Percentiles rank a stretch among this genome's conserved stretches.
Conservation (phyloP, 805 yeast species). For the Ogataea henricii region DNA sequence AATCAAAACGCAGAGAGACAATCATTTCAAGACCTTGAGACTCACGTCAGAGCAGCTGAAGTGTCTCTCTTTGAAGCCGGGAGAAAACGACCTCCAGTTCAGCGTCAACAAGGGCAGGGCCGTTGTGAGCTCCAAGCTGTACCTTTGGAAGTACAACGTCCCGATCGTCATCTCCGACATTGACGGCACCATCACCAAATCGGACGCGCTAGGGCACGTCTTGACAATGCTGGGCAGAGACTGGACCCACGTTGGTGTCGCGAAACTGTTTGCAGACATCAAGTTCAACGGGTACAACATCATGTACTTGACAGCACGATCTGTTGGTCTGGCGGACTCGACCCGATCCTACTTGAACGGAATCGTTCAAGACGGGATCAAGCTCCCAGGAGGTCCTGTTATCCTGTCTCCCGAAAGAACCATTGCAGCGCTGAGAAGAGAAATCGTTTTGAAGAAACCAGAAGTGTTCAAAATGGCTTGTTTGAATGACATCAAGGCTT, state of each 20-base stretch:
- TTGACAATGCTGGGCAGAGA: slow-evolving; percentile 91
- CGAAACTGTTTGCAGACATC: slow-evolving; percentile 87
- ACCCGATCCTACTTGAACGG: slow-evolving; percentile 82
- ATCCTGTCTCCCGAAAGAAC: slow-evolving; percentile 94
- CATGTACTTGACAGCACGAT: slow-evolving; percentile 89
- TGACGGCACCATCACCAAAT: slow-evolving; percentile 96
- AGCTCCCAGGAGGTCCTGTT: slow-evolving; percentile 88
- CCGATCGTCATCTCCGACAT: slow-evolving; percentile 97
- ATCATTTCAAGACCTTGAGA: slow-evolving; percentile 82
- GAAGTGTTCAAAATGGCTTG: slow-evolving; percentile 99
- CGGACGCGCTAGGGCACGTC: slow-evolving; percentile 97
- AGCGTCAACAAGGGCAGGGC: slow-evolving; percentile 85
- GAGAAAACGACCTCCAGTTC: slow-evolving; percentile 77
- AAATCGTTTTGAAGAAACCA: slow-evolving; percentile 91
- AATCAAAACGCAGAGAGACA: slow-evolving; percentile 24
- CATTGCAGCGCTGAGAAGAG: slow-evolving; percentile 90
- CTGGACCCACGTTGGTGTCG: slow-evolving; percentile 98
- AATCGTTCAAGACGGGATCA: slow-evolving; percentile 72
- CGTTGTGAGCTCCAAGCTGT: slow-evolving; percentile 68
- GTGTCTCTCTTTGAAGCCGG: slow-evolving; percentile 69
- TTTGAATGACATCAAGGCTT: slow-evolving; percentile 75
- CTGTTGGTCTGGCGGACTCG: slow-evolving; percentile 93
- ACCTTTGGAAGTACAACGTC: slow-evolving; percentile 76
- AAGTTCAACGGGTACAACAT: slow-evolving; percentile 86
- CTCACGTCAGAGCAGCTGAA: slow-evolving; percentile 88